Conservation (phyloP, 208 protist genomes). For the Acanthamoeba triangularis region DNA sequence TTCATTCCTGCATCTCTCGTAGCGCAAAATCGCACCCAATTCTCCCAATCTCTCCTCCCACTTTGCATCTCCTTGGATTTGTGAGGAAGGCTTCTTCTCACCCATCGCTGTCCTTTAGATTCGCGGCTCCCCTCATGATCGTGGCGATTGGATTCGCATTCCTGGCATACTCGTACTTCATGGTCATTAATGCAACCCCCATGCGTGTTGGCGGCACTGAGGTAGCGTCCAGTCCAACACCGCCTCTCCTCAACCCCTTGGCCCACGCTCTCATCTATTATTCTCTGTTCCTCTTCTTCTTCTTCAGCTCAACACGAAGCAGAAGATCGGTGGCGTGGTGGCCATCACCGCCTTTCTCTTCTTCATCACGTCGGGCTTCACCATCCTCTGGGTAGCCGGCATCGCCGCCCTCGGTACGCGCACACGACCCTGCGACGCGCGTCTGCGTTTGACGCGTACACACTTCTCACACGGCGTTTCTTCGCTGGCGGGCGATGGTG, state of each 20-base stretch:
- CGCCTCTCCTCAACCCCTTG: background rate
- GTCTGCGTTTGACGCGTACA: background rate
- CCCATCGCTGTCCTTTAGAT: background rate
- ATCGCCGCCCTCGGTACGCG: background rate
- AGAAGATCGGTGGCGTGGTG: conserved; percentile 36
- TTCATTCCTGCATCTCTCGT: background rate
- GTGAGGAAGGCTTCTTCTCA: background rate
- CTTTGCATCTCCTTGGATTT: background rate
- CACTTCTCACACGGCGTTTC: background rate
- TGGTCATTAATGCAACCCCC: conserved; percentile 3
- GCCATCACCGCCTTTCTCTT: conserved; percentile 22
- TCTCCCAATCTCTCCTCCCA: background rate
- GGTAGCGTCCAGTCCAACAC: background rate
- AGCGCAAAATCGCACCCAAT: background rate
- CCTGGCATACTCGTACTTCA: conserved; percentile 15
- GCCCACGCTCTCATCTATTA: background rate
- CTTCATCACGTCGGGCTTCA: conserved; percentile 34
- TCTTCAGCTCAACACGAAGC: conserved; percentile 11
- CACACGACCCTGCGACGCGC: background rate
- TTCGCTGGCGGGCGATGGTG: background rate
- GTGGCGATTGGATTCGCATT: conserved; percentile 3
- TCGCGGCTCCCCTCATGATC: conserved; percentile 1
- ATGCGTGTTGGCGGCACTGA: conserved; percentile 1
- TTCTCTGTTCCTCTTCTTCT: background rate
- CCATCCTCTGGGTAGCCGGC: conserved; percentile 32